Evolutionary conservation across 2,329 filamentous ascomycete species (phyloP).

Genomic region (Thielaviopsis ethacetica): DNA sequence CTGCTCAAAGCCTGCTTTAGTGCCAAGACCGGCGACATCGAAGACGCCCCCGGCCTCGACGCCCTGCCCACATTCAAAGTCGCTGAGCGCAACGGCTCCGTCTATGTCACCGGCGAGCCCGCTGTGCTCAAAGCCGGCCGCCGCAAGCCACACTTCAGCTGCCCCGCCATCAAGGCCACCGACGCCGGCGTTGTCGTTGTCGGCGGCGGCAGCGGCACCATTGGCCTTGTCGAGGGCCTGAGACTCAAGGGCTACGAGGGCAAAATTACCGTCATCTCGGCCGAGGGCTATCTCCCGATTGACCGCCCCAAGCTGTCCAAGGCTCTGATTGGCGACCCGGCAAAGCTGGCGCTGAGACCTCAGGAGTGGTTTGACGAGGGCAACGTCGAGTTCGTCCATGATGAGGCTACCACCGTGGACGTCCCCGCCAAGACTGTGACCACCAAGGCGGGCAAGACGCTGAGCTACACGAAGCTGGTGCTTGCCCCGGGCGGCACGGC

Average conservation of each 20-base stretch:
- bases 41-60: conserved; percentile 84
- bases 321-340: conserved; percentile 64
- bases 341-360: conserved; percentile 63
- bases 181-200: conserved; percentile 54
- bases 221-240: conserved; percentile 69
- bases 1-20: conserved; percentile 61
- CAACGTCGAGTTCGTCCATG: conserved; percentile 39
- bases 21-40: conserved; percentile 74
- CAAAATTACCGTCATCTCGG: conserved; percentile 65
- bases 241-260: conserved; percentile 69
- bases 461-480: conserved; percentile 73
- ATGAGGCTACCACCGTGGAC: conserved; percentile 58
- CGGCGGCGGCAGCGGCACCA: conserved; percentile 69
- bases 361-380: conserved; percentile 58
- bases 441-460: conserved; percentile 57
- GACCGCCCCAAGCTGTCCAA: conserved; percentile 95
- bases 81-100: conserved; percentile 60
- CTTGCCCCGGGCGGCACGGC: conserved; percentile 77
- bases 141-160: conserved; percentile 42
- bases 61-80: conserved; percentile 71
- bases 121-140: conserved; percentile 60
- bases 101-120: conserved; percentile 74
- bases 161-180: conserved; percentile 30
- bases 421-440: conserved; percentile 56
- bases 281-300: conserved; percentile 73